Percentiles rank a stretch among this genome's conserved stretches.
Evolutionary conservation across 805 yeast genomes (phyloP).

Genomic region (Citeromyces nyonsensis): DNA sequence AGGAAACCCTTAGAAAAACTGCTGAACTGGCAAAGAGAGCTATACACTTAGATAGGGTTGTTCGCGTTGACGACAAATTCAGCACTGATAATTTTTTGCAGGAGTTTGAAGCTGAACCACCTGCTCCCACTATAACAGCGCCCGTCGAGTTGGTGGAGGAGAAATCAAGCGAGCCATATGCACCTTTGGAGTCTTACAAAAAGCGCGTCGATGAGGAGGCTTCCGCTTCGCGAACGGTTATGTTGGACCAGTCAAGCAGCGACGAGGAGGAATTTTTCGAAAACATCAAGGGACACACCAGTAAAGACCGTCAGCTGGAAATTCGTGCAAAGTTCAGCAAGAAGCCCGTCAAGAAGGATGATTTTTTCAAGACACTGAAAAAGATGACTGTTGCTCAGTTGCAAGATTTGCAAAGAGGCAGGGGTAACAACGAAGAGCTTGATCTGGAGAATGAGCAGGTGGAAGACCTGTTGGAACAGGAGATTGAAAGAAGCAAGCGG

Average conservation of each 20-base stretch:
- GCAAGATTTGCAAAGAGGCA: background rate
- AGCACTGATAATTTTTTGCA: too few species aligned
- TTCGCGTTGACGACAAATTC: too few species aligned
- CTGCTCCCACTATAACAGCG: background rate
- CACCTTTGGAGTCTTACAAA: conserved; percentile 1
- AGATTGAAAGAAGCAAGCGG: conserved; percentile 6
- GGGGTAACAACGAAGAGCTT: conserved; percentile 1
- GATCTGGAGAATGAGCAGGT: conserved; percentile 5
- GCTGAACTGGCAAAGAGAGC: too few species aligned
- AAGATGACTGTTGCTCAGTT: conserved; percentile 1
- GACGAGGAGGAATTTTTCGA: conserved; percentile 5
- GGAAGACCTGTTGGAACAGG: conserved; percentile 9
- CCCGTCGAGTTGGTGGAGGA: background rate
- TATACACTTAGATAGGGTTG: too few species aligned
- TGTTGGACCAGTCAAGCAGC: too few species aligned
- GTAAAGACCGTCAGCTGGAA: conserved; percentile 5
- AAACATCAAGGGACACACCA: conserved; percentile 3
- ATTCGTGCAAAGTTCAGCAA: conserved; percentile 5
- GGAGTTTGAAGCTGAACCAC: too few species aligned
- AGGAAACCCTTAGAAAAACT: background rate
- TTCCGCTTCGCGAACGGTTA: background rate
- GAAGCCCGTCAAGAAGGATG: background rate
- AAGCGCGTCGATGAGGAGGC: conserved; percentile 1
- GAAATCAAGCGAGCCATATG: background rate
- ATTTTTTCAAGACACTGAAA: conserved; percentile 1